Evolutionary conservation across 192 early-diverging fungal genomes (phyloP), one percentile per base, ranked within the genome.

Genomic region (Backusella psychrophila): DNA sequence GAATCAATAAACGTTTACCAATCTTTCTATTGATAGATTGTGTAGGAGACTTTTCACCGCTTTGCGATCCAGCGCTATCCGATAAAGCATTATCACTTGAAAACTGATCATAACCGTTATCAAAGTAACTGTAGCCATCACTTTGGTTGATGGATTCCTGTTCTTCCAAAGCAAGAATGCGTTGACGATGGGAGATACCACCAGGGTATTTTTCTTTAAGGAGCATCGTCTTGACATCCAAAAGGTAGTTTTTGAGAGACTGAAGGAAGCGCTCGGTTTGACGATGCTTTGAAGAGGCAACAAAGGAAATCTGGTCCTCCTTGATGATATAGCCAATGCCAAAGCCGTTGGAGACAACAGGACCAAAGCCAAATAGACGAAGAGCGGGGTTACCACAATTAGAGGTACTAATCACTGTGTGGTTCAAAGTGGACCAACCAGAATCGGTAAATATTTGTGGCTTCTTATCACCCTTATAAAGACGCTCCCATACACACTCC

Each of bases 251-350:
- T 33, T 86, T 66, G 1, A 86, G 41, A 7, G 85, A 83, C 39
- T 77, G 71, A 9, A 86, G 72, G 72, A 84, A 77, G 23, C 85
- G 72, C 17, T 78, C 78, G 4, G 85, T 86, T 75, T 86, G 85
- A 39, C 85, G 81, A 73, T 86, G 85, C 71, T 86, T 86, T 44
- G 85, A 86, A 9, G 83, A 81, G 0, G 81, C 85, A 26, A 79
- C 82, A 72, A 86, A 80, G 79, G 85, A 68, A 49, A 86, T 86
- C 14, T 75, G 85, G 11, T 87, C 86, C 44, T 87, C 83, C 44
- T 84, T 84, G 63, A 87, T 89, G 65, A 95, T 82, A 81, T 96
- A 96, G 80, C 93, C 94, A 85, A 96, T 87, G 15, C 95, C 95
- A 79, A 95, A 96, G 17, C 95, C 94, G 63, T 94, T 89, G 11